Base-by-base conservation (phyloP, 2,329 filamentous ascomycete genomes). In the Thelonectria olida region DNA sequence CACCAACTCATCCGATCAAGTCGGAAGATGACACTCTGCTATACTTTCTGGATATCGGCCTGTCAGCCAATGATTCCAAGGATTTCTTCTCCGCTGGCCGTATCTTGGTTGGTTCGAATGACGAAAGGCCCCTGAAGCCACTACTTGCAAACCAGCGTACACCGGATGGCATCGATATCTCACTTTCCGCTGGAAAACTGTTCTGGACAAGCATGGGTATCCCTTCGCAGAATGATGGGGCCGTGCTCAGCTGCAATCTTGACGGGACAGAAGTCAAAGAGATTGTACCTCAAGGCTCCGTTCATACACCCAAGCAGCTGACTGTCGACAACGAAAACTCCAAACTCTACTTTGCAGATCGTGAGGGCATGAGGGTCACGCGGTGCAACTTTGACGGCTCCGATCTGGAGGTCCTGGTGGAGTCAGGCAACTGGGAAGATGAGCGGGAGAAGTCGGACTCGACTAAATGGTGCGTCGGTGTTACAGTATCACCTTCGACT, bases 391-490 rank as follows among this genome's bases (percentile, higher is more conserved):
- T 78, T 1, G 79, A 83, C 58, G 81, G 81, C 2, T 72, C 68
- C 1, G 66, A 71, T 0, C 65, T 78, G 3, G 79, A 82, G 60
- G 67, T 76, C 5, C 36, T 86, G n/a, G 54, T 84, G 7, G 67
- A 79, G 51, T 75, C 71, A 0, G 71, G 78, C 7, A 60, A 75
- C 2, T 56, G 66, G 39, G 68, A 66, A 15, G 5, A n/a, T n/a
- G n/a, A n/a, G n/a, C 23, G 19, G 23, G 17, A 2, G 6, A 7
- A 42, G 4, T 68, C 9, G 65, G 79, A 83, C 54, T 31, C 62
- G 61, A 69, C 64, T 45, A 72, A 76, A 4, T 87, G 84, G 84
- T 86, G 84, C 55, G 85, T 89, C 8, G 86, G 87, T 2, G 78
- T 89, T 38, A 72, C 81, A 0, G 76, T 89, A 0, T 79, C 80